Base-by-base conservation (phyloP, 1,284 basidiomycete species). In the Malassezia arunalokei region DNA sequence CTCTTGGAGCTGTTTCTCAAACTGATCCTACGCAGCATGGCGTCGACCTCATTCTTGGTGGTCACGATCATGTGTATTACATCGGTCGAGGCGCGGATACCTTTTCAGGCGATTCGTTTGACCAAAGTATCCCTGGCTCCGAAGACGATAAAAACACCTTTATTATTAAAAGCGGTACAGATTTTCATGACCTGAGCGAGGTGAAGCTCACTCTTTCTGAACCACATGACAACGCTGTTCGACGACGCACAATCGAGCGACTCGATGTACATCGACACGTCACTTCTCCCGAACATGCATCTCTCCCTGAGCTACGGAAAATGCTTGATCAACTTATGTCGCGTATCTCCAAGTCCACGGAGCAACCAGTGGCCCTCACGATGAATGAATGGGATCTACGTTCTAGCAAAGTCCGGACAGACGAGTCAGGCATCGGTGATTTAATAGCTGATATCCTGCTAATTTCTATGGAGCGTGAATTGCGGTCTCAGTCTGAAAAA, bases 31-130 rank as follows among this genome's bases (percentile, higher is more conserved):
- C 76, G 43, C 71, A 76, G 37, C 87, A 94, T 58, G 89, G 89
- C 6, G 82, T 84, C 0, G 89, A 94, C 66, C 74, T 92, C 15
- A 75, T 94, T 40, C 79, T 92, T 6, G 89, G 89, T 4, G 89
- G 89, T 0, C 89, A 94, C 62, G 89, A 94, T 66, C 89, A 94
- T 62, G 76, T 85, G 5, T 89, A 88, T 76, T 86, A 84, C 74
- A 81, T 85, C 43, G 83, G 86, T 9, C 83, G 80, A 64, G 89
- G 87, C 3, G 80, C 83, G 1, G 78, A 77, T 15, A 69, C 75
- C 3, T 92, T 86, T 86, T 79, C 86, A 28, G 81, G 80, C 37
- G 84, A 82, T 55, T 79, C 85, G 54, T 74, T 79, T 15, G 75
- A 76, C 0, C 71, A 77, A 5, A 78, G 80, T 11, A 59, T 62